These are phyloP conservation scores for Xanthoparmelia taractica DNA, from an alignment of 495 filamentous ascomycete genomes.

Conservation along the genomic window DNA sequence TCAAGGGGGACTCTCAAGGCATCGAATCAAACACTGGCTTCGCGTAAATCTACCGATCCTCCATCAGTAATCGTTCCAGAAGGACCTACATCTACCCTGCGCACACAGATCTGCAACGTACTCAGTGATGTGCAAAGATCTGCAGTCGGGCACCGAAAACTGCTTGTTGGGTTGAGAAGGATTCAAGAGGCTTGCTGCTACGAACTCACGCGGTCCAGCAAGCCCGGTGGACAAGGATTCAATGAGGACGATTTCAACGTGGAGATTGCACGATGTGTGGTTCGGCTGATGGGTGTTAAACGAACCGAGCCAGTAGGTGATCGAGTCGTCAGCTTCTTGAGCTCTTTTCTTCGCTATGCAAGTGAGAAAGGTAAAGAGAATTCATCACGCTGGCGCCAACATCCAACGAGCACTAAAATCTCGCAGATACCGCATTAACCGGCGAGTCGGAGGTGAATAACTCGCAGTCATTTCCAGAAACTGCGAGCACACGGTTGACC, in stretches of 20 bases:
- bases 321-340: slow-evolving; percentile 73
- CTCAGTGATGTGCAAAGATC: slow-evolving; percentile 84
- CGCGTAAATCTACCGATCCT: slow-evolving; percentile 46
- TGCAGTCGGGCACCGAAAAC: slow-evolving; percentile 81
- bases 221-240: slow-evolving; percentile 48
- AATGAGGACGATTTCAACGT: slow-evolving; percentile 79
- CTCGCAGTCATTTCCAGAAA: slow-evolving; percentile 61
- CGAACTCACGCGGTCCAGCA: slow-evolving; percentile 37
- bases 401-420: slow-evolving; percentile 5
- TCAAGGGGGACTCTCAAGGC: slow-evolving; percentile 48
- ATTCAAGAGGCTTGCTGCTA: slow-evolving; percentile 78
- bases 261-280: slow-evolving; percentile 73
- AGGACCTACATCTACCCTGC: slow-evolving; percentile 59
- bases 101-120: slow-evolving; percentile 66
- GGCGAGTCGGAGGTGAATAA: slow-evolving; percentile 38
- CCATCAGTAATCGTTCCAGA: slow-evolving; percentile 64
- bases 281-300: slow-evolving; percentile 77
- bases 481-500: slow-evolving; percentile 71
- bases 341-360: slow-evolving; percentile 72
- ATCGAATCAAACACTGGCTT: slow-evolving; percentile 45
- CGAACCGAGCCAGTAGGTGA: slow-evolving; percentile 89
- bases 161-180: slow-evolving; percentile 76
- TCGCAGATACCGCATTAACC: slow-evolving; percentile 42
- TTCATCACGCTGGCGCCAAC: slow-evolving; percentile 20
- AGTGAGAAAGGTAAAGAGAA: slow-evolving; percentile 68